Evolutionary conservation across 2,329 filamentous ascomycete species (phyloP).

Genomic region (Pseudogymnoascus sp.): DNA sequence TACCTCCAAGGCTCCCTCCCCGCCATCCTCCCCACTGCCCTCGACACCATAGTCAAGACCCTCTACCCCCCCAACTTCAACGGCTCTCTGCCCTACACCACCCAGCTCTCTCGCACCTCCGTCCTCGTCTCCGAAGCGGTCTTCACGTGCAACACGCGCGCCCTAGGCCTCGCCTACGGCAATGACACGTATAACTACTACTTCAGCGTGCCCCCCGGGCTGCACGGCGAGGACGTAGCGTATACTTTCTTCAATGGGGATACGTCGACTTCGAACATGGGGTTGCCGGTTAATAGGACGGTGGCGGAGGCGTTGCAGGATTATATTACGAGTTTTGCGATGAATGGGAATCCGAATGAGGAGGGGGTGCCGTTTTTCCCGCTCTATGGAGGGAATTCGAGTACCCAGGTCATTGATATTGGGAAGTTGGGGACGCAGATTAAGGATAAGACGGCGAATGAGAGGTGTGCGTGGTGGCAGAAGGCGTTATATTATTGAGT

Average conservation of each 20-base stretch:
- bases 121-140: constrained; percentile 35
- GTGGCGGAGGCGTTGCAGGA: constrained; percentile 30
- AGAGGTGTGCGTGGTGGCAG: constrained; percentile 29
- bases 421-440: constrained; percentile 13
- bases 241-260: constrained; percentile 44
- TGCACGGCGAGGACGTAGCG: constrained; percentile 43
- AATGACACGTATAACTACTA: constrained; percentile 43
- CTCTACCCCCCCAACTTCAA: constrained; percentile 42
- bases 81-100: constrained; percentile 36
- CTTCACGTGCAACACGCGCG: constrained; percentile 45
- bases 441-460: constrained; percentile 23
- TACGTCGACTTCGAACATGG: constrained; percentile 18
- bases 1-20: constrained; percentile 9
- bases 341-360: constrained; percentile 26
- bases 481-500: constrained; percentile 16
- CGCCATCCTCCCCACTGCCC: constrained; percentile 16
- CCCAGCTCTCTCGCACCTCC: constrained; percentile 33
- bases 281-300: constrained; percentile 21
- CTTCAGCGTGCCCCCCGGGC: constrained; percentile 42
- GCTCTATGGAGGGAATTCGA: constrained; percentile 16
- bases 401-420: constrained; percentile 12
- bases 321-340: constrained; percentile 30
- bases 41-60: constrained; percentile 26
- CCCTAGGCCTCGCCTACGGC: constrained; percentile 36
- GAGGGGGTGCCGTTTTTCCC: constrained; percentile 17